Evolutionary conservation across 768 basidiomycete genomes (phyloP), one percentile per base, ranked within the genome.

Genomic region (Agrocybe pediades): DNA sequence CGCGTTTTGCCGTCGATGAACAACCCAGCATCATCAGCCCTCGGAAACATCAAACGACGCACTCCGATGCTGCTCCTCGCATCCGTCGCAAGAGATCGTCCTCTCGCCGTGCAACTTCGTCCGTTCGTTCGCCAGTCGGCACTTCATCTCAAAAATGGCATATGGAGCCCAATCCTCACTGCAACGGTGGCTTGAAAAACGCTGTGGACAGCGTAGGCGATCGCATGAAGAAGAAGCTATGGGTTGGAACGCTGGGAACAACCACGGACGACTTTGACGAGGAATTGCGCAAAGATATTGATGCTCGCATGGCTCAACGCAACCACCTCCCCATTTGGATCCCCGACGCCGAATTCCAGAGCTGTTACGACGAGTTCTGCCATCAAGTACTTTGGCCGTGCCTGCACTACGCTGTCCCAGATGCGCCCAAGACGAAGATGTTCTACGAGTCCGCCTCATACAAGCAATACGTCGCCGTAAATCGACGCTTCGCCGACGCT

Each of bases 301-400:
- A 90, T 57, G 60, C 65, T 25, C 71, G 80, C 11, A 71, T 82
- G 58, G 59, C 64, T 2, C 69, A 76, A 43, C 63, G 68, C 7
- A 62, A 68, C 1, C 71, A 72, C 55, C 19, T 76, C 1, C 76
- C 89, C 0, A 88, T 93, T 17, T 93, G 90, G 92, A 87, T 94
- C 50, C 86, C 88, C 0, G 87, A 90, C 62, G 77, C 79, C 1
- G 90, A 90, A 62, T 92, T 94, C 57, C 78, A 84, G 55, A 83
- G 83, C 46, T 87, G 83, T 64, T 94, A 94, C 58, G 90, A 92
- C 66, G 87, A 89, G 60, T 94, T 92, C 67, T 94, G 91, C 63
- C 92, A 94, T 60, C 90, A 90, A 70, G 82, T 80, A 16, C 78
- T 94, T 24, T 95, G 92, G 92, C 92, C 92, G 0, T 88, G 86